Base-by-base conservation (phyloP, 73 alveolate species). In the Symbiodinium natans region DNA sequence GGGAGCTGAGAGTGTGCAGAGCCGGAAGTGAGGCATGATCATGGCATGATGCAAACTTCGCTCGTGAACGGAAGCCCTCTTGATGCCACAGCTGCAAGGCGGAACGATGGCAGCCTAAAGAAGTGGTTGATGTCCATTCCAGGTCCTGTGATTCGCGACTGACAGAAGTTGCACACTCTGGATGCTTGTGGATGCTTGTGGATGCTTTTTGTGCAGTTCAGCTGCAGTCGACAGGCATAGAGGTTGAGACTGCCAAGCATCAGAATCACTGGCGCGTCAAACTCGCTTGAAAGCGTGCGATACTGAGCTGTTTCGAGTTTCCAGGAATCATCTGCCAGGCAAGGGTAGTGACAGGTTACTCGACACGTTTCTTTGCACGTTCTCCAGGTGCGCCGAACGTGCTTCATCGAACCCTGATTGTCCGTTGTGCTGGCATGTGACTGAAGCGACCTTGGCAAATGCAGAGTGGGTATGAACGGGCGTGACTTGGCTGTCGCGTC, bases 121-220 rank as follows among this genome's bases (percentile, higher is more conserved):
- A 86, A 86, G 93, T 86, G 93, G 93, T 86, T 86, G 93, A 86
- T 52, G 93, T 86, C 93, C 93, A 48, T 48, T 48, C 83, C 82
- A 86, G 93, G 93, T 25, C 80, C 39, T n/a, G n/a, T n/a, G n/a
- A n/a, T n/a, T n/a, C n/a, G n/a, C 38, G 27, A 36, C 77, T n/a
- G 80, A 17, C 85, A 15, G 9, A 2, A 34, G 41, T 11, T n/a
- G 1, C 41, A 5, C 46, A 3, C 41, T 34, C 41, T 10, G 5
- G 10, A 1, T 36, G 46, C 43, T 29, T 27, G 52, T 34, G 38
- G 34, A 34, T 10, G 38, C 80, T 63, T 25, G 7, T 17, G 38
- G 11, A 17, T 63, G 5, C 80, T 63, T 10, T 10, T 21, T 41
- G 42, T n/a, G 41, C 42, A n/a, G 84, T 11, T 73, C 21, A 23